Percentiles rank a stretch among this genome's conserved stretches.
Evolutionary conservation across 83 land plant genomes (phyloP).

Genomic region (Picea abies): DNA sequence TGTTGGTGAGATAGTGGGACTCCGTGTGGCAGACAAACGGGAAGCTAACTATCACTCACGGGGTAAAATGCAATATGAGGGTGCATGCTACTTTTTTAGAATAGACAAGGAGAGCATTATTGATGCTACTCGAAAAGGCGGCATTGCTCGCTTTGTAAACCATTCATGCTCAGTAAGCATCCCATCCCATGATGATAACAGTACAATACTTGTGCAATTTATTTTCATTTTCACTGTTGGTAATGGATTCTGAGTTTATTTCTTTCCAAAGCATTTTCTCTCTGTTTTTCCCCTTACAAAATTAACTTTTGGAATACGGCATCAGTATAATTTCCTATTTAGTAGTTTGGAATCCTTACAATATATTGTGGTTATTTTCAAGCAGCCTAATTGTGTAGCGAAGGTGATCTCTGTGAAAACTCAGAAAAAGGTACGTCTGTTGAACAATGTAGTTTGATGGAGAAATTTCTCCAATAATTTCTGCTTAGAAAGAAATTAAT

Average conservation of each 20-base stretch:
- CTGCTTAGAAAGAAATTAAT: not conserved
- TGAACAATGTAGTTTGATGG: not conserved
- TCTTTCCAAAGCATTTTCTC: slow-evolving; percentile 1
- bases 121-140: slow-evolving; percentile 90
- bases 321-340: slow-evolving; percentile 15
- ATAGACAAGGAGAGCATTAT: slow-evolving; percentile 81
- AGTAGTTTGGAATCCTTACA: not conserved
- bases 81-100: slow-evolving; percentile 90
- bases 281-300: too few species aligned
- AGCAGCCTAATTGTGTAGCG: slow-evolving; percentile 89
- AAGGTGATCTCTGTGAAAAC: slow-evolving; percentile 74
- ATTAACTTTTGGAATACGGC: not conserved
- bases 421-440: slow-evolving; percentile 71
- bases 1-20: slow-evolving; percentile 89
- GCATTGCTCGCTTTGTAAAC: slow-evolving; percentile 90
- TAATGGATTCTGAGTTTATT: not conserved
- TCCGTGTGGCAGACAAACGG: slow-evolving; percentile 85
- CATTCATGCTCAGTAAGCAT: slow-evolving; percentile 79
- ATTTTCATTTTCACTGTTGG: not conserved
- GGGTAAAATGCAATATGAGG: slow-evolving; percentile 59
- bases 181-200: not conserved
- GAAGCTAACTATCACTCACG: slow-evolving; percentile 74
- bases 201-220: not conserved
- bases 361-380: slow-evolving; percentile 16
- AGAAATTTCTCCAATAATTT: not conserved